Evolutionary conservation across 148 eudicot species (phyloP), one percentile per base, ranked within the genome.

Genomic region (Nyssa sinensis): DNA sequence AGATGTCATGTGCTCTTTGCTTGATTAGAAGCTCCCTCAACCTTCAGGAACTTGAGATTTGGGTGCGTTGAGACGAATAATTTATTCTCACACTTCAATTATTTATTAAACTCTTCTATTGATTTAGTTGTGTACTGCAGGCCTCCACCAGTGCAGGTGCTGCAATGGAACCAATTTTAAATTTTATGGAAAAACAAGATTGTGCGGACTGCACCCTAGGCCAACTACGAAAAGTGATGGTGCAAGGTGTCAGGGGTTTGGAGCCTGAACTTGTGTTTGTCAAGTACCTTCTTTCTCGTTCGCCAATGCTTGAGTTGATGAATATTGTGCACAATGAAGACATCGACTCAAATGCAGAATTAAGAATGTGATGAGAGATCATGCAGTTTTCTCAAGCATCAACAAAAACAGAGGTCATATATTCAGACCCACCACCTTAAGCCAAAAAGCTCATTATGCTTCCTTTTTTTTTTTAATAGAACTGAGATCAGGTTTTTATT

Each of bases 11-110:
- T 16, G 7, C 34, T 34, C 35, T 71, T 58, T 24, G 74, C 35
- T 24, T 71, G 44, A 9, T 71, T 41, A 34, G 49, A 32, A 71
- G 66, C 7, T 71, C 49, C 30, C 74, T 53, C 1, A 33, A 60
- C 66, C 34, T 71, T 62, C 62, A 0, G 14, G 24, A 25, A 5
- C 32, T 71, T 3, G 7, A 35, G n/a, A n/a, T n/a, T n/a, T n/a
- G n/a, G n/a, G n/a, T 35, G 4, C 3, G 39, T 7, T 7, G 3
- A n/a, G n/a, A n/a, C n/a, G n/a, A n/a, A n/a, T n/a, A n/a, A n/a
- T n/a, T n/a, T n/a, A n/a, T n/a, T n/a, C n/a, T n/a, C n/a, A n/a
- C n/a, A n/a, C 7, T 37, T 0, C 6, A 37, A 6, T 6, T 5
- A 37, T 37, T n/a, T n/a, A n/a, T 6, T 37, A 37, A n/a, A 11